These are phyloP conservation scores for Ilex paraguariensis DNA, from an alignment of 305 asterid species.

Conservation along the genomic window DNA sequence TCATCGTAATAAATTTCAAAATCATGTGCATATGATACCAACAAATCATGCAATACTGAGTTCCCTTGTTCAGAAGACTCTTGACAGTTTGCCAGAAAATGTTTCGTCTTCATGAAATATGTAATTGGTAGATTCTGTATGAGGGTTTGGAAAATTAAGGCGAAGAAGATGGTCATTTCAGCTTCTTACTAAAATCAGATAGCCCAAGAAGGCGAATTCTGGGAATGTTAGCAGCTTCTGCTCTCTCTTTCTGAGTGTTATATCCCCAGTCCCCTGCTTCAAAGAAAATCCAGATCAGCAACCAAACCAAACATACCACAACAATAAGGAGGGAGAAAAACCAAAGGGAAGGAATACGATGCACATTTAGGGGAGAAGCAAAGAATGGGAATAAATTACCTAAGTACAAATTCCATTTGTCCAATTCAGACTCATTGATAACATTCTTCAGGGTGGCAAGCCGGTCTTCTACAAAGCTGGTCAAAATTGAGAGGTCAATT, in stretches of 20 bases:
- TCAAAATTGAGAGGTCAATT: slow-evolving; percentile 11
- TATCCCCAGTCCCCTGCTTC: slow-evolving; percentile 90
- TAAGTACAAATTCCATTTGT: slow-evolving; percentile 80
- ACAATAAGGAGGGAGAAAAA: too few species aligned
- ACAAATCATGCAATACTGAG: too few species aligned
- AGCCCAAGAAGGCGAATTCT: slow-evolving; percentile 54
- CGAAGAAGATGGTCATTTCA: slow-evolving; percentile 39
- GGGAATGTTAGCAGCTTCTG: slow-evolving; percentile 65
- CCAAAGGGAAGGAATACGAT: too few species aligned
- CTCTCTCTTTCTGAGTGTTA: slow-evolving; percentile 80
- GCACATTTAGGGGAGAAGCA: neutral
- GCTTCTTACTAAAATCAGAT: slow-evolving; percentile 67
- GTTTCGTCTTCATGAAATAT: too few species aligned
- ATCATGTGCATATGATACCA: too few species aligned
- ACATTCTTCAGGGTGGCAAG: slow-evolving; percentile 81
- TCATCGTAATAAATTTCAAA: too few species aligned
- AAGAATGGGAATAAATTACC: slow-evolving; percentile 35
- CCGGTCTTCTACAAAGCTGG: slow-evolving; percentile 93
- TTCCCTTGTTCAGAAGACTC: too few species aligned
- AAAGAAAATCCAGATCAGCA: neutral
- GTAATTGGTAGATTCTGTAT: too few species aligned
- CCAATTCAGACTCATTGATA: slow-evolving; percentile 71
- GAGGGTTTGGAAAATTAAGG: too few species aligned
- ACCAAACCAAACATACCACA: neutral
- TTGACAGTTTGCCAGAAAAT: too few species aligned